Evolutionary conservation across 23 red algal species (phyloP).

Genomic region (Gracilaria vermiculophylla): DNA sequence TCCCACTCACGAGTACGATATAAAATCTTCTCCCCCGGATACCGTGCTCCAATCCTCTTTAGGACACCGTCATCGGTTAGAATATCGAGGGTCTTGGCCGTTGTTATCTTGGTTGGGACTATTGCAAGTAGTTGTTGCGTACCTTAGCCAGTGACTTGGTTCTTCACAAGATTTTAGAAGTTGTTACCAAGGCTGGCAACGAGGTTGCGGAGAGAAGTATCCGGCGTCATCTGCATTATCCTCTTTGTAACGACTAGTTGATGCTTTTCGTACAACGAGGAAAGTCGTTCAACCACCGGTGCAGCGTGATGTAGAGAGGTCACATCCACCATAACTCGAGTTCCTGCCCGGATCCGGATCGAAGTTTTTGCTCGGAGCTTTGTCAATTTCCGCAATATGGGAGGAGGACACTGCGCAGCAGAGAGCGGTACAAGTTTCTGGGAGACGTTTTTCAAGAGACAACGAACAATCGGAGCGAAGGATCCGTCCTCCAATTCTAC

Average conservation of each 20-base stretch:
- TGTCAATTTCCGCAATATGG: too few relatives aligned
- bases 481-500: neutral
- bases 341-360: neutral
- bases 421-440: neutral
- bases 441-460: neutral
- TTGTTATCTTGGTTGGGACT: too few relatives aligned
- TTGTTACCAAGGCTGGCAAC: neutral
- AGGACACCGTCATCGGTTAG: too few relatives aligned
- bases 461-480: neutral
- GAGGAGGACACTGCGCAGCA: neutral
- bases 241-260: neutral
- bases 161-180: too few relatives aligned
- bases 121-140: too few relatives aligned
- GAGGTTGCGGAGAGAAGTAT: neutral
- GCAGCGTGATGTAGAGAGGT: neutral
- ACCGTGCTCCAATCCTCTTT: too few relatives aligned
- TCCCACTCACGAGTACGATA: too few relatives aligned
- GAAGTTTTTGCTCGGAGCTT: neutral
- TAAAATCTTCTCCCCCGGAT: too few relatives aligned
- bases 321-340: neutral
- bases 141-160: too few relatives aligned
- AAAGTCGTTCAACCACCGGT: neutral
- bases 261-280: neutral
- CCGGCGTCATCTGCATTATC: neutral
- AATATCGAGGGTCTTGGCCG: too few relatives aligned